phyloP scores from a whole-genome alignment of 2,329 filamentous ascomycete genomes.

The Lasiodiplodia citricola region DNA sequence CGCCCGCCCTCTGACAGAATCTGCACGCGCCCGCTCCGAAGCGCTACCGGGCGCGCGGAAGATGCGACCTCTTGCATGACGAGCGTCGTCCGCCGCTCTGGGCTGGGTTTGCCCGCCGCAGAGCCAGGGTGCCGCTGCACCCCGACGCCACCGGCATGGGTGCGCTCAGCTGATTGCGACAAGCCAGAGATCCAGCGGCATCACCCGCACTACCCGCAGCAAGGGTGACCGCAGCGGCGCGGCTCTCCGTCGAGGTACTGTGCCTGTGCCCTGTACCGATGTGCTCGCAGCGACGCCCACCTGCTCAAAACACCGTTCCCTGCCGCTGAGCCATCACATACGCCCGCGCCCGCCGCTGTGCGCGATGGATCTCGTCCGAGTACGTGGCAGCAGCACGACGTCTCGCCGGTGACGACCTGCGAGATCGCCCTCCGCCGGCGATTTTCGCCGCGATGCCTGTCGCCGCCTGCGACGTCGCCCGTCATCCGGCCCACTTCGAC shows the following conservation, averaged over 20 bases:
- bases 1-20: conserved; percentile 1
- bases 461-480: conserved; percentile 5
- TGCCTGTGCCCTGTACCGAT: conserved; percentile 3
- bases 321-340: conserved; percentile 19
- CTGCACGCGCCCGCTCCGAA: conserved; percentile 26
- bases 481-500: conserved; percentile 3
- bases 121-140: conserved; percentile 18
- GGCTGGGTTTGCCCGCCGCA: conserved; percentile 17
- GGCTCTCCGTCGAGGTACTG: conserved; percentile 22
- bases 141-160: conserved; percentile 23
- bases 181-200: conserved; percentile 23
- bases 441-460: neutral
- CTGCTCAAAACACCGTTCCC: conserved; percentile 18
- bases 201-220: conserved; percentile 25
- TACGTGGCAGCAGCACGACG: conserved; percentile 7
- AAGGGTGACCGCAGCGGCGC: conserved; percentile 24
- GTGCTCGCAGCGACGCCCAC: neutral
- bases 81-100: conserved; percentile 16
- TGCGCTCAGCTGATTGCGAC: conserved; percentile 25
- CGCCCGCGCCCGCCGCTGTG: conserved; percentile 9
- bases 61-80: conserved; percentile 20
- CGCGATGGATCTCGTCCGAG: neutral
- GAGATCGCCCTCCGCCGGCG: neutral
- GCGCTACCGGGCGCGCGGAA: conserved; percentile 22
- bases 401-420: neutral